Evolutionary conservation across 768 basidiomycete species (phyloP).

Genomic region (Mycena indigotica): DNA sequence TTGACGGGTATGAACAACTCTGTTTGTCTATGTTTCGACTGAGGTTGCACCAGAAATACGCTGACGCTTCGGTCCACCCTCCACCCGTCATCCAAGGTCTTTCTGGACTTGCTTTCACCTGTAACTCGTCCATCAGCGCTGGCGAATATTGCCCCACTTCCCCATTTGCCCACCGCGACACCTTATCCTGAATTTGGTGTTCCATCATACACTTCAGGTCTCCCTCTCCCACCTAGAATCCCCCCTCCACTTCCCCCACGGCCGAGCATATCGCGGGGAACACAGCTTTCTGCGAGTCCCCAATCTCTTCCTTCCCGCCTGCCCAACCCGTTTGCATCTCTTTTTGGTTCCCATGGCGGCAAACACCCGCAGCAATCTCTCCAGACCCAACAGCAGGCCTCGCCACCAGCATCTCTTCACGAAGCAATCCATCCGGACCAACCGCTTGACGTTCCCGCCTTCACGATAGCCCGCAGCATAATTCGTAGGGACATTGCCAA

Average conservation of each 20-base stretch:
- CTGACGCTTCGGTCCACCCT: conserved; percentile 48
- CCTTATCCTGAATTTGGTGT: conserved; percentile 53
- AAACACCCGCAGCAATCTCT: conserved; percentile 32
- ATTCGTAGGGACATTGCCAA: conserved; percentile 55
- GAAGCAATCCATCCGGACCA: conserved; percentile 32
- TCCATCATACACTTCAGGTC: conserved; percentile 45
- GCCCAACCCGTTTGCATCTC: conserved; percentile 74
- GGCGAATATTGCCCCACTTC: conserved; percentile 56
- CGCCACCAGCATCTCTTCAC: conserved; percentile 35
- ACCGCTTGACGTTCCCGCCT: conserved; percentile 58
- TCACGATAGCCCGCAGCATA: conserved; percentile 57
- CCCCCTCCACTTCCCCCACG: conserved; percentile 41
- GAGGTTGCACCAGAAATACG: conserved; percentile 35
- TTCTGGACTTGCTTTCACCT: conserved; percentile 41
- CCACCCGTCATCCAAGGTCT: conserved; percentile 43
- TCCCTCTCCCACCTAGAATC: conserved; percentile 52
- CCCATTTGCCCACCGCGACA: conserved; percentile 36
- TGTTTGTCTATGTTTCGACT: neutral
- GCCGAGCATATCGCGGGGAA: conserved; percentile 20
- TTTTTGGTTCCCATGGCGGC: conserved; percentile 58
- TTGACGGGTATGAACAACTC: conserved; percentile 55
- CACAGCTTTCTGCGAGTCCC: conserved; percentile 33
- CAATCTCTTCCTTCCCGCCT: conserved; percentile 57
- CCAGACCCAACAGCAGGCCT: conserved; percentile 28
- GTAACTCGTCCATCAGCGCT: conserved; percentile 35